Percentiles rank a stretch among this genome's conserved stretches.
Conservation (phyloP, 2,329 filamentous ascomycete species). For the Fusarium sp. region DNA sequence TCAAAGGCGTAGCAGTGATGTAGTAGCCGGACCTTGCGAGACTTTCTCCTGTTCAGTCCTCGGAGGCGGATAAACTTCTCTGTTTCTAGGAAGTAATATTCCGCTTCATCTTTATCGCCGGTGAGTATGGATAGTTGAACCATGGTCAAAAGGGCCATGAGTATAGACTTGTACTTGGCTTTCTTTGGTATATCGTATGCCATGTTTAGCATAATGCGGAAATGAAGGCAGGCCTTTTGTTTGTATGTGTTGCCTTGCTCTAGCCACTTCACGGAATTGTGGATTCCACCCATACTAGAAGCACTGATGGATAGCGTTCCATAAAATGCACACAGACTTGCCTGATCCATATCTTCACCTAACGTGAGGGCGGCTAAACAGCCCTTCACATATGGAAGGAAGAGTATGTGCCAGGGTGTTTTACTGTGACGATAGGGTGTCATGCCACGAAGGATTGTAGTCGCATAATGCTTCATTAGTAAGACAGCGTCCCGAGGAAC, state of each 20-base stretch:
- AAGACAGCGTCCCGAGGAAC: conserved; percentile 30
- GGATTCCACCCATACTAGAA: conserved; percentile 24
- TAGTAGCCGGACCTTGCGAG: conserved; percentile 25
- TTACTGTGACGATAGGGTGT: conserved; percentile 39
- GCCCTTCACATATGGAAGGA: conserved; percentile 26
- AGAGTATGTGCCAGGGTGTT: conserved; percentile 35
- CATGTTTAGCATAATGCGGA: conserved; percentile 12
- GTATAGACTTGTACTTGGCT: conserved; percentile 37
- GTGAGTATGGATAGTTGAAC: conserved; percentile 25
- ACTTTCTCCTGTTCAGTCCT: conserved; percentile 30
- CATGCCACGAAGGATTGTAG: conserved; percentile 25
- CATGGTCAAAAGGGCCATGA: conserved; percentile 39
- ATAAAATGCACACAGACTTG: conserved; percentile 33
- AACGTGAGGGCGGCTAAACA: conserved; percentile 29
- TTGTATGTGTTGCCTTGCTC: conserved; percentile 26
- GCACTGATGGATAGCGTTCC: conserved; percentile 36
- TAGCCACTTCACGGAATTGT: conserved; percentile 15
- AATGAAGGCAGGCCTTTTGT: conserved; percentile 13
- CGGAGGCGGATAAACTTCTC: conserved; percentile 35
- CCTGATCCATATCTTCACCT: conserved; percentile 30
- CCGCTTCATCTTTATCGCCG: conserved; percentile 24
- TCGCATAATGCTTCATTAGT: conserved; percentile 25
- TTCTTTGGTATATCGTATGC: conserved; percentile 32
- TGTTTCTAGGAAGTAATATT: conserved; percentile 37
- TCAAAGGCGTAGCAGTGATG: conserved; percentile 39